These are phyloP conservation scores for Stenogyne calaminthoides DNA, from an alignment of 305 asterid genomes.

Conservation along the genomic window DNA sequence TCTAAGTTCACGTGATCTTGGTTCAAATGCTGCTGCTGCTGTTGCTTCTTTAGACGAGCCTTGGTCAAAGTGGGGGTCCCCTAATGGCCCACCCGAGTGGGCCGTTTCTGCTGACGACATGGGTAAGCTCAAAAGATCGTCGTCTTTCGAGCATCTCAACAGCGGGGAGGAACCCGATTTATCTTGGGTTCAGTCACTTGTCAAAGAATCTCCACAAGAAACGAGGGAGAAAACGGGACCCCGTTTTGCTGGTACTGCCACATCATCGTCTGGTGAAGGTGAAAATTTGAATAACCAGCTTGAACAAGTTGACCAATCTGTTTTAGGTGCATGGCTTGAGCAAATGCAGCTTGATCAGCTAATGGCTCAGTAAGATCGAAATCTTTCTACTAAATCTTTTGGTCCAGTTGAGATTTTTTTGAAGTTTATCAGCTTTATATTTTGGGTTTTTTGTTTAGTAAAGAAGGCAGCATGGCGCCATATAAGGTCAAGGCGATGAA, in stretches of 20 bases:
- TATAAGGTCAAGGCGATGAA: constrained; percentile 33
- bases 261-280: constrained; percentile 41
- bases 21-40: constrained; percentile 50
- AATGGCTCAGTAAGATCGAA: constrained; percentile 52
- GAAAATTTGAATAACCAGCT: constrained; percentile 32
- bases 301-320: constrained; percentile 57
- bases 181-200: constrained; percentile 89
- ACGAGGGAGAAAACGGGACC: constrained; percentile 45
- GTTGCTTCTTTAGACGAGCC: constrained; percentile 50
- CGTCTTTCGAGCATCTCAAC: constrained; percentile 63
- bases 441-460: constrained; percentile 36
- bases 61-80: constrained; percentile 70
- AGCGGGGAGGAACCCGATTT: constrained; percentile 78
- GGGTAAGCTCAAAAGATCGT: constrained; percentile 54
- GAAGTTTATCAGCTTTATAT: constrained; percentile 34
- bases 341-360: constrained; percentile 82
- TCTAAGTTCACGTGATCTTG: constrained; percentile 75
- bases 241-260: constrained; percentile 33
- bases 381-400: constrained; percentile 31
- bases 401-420: constrained; percentile 32
- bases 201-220: constrained; percentile 73
- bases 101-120: constrained; percentile 43
- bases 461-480: constrained; percentile 44
- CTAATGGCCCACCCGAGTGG: constrained; percentile 66
- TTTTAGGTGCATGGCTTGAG: constrained; percentile 64